Conservation (phyloP, 1,139 yeast genomes). For the Arxiozyma bovina region DNA sequence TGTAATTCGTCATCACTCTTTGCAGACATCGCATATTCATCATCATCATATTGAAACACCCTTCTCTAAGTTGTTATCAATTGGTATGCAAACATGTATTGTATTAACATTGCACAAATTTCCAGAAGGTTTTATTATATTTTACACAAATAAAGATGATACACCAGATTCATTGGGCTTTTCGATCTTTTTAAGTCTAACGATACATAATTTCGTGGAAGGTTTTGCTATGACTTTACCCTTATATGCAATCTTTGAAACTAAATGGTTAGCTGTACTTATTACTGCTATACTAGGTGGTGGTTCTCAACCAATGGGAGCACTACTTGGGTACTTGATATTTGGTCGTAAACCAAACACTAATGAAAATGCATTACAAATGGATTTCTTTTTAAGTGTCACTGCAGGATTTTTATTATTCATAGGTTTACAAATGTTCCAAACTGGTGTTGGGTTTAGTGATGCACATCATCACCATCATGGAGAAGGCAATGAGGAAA, state of each 20-base stretch:
- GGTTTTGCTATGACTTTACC: slow-evolving; percentile 95
- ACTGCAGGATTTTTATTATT: slow-evolving; percentile 81
- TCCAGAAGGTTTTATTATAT: slow-evolving; percentile 91
- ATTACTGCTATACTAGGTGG: slow-evolving; percentile 71
- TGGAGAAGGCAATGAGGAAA: slow-evolving; percentile 22
- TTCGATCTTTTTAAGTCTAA: slow-evolving; percentile 71
- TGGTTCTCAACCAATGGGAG: slow-evolving; percentile 83
- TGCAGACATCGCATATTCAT: slow-evolving; percentile 33
- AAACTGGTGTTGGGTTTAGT: slow-evolving; percentile 33
- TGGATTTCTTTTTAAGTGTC: slow-evolving; percentile 45
- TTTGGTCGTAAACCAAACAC: slow-evolving; percentile 34
- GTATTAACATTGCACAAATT: slow-evolving; percentile 85
- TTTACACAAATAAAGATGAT: slow-evolving; percentile 25
- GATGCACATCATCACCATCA: slow-evolving; percentile 31
- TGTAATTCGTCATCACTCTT: slow-evolving; percentile 3
- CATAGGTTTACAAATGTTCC: slow-evolving; percentile 76
- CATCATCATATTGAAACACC: slow-evolving; percentile 80
- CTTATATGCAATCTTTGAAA: slow-evolving; percentile 59
- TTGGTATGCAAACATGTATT: slow-evolving; percentile 82
- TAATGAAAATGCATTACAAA: slow-evolving; percentile 14
- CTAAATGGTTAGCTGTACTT: slow-evolving; percentile 55
- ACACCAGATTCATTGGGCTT: slow-evolving; percentile 60
- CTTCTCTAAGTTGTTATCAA: slow-evolving; percentile 63
- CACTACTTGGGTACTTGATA: slow-evolving; percentile 56
- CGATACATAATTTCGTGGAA: slow-evolving; percentile 88